Percentiles rank a stretch among this genome's conserved stretches.
phyloP scores from a whole-genome alignment of 2,329 filamentous ascomycete species.

The Apiospora hydei region DNA sequence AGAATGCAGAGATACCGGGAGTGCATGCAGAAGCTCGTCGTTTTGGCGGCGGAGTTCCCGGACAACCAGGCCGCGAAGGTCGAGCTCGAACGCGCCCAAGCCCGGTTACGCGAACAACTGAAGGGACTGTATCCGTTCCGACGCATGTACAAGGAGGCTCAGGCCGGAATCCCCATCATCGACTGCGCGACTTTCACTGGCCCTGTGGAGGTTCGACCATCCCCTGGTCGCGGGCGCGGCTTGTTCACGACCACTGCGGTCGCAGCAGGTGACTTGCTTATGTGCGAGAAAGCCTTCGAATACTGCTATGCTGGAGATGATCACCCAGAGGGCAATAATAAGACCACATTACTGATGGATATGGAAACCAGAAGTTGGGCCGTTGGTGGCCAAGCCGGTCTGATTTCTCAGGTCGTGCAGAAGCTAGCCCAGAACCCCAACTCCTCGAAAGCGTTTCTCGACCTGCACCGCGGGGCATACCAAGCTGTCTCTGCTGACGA shows the following conservation, averaged over 20 bases:
- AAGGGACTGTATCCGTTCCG: slow-evolving; percentile 49
- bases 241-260: slow-evolving; percentile 58
- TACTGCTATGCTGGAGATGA: slow-evolving; percentile 45
- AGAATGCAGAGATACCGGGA: slow-evolving; percentile 46
- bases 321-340: slow-evolving; percentile 29
- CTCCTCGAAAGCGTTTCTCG: slow-evolving; percentile 40
- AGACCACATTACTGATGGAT: slow-evolving; percentile 47
- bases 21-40: slow-evolving; percentile 44
- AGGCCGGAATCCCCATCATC: slow-evolving; percentile 47
- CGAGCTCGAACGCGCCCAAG: slow-evolving; percentile 41
- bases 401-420: slow-evolving; percentile 51
- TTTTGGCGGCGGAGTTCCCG: slow-evolving; percentile 44
- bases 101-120: slow-evolving; percentile 47
- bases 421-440: slow-evolving; percentile 53
- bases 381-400: slow-evolving; percentile 48
- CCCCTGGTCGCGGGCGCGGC: slow-evolving; percentile 53
- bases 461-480: slow-evolving; percentile 52
- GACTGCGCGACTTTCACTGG: slow-evolving; percentile 56
- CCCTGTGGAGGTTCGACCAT: slow-evolving; percentile 49
- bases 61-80: slow-evolving; percentile 41
- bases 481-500: slow-evolving; percentile 33
- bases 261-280: slow-evolving; percentile 56
- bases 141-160: slow-evolving; percentile 46
- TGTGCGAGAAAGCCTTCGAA: slow-evolving; percentile 64
- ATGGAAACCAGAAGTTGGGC: slow-evolving; percentile 39